Percentiles rank a stretch among this genome's conserved stretches.
phyloP scores from a whole-genome alignment of 129 eudicot genomes.

The Arctium minus region DNA sequence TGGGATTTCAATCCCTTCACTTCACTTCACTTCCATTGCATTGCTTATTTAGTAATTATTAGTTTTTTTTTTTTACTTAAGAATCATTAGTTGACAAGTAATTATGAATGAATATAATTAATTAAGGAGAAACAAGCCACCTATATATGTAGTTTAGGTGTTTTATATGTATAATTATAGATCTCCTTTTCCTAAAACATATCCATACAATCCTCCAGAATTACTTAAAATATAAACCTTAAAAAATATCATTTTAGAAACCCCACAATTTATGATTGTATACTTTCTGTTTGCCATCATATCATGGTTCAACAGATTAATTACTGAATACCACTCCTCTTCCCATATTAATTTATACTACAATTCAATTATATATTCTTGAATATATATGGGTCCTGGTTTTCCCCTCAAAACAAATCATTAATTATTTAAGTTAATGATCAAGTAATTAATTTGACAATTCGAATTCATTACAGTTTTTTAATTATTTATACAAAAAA shows the following conservation, averaged over 20 bases:
- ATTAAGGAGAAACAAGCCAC: background rate
- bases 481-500: background rate
- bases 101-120: background rate
- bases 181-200: slow-evolving; percentile 11
- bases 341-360: background rate
- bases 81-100: slow-evolving; percentile 8
- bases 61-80: background rate
- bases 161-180: slow-evolving; percentile 4
- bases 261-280: slow-evolving; percentile 30
- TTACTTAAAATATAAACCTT: slow-evolving; percentile 18
- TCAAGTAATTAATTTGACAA: background rate
- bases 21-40: background rate
- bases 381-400: background rate
- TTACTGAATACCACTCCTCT: background rate
- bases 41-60: background rate
- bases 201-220: slow-evolving; percentile 17
- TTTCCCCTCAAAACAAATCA: background rate
- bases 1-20: background rate
- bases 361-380: background rate
- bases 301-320: background rate
- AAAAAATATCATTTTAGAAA: slow-evolving; percentile 12
- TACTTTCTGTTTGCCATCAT: slow-evolving; percentile 20
- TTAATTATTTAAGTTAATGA: background rate
- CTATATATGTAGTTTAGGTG: slow-evolving; percentile 6
- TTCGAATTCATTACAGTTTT: background rate